Evolutionary conservation across 257 asterid species (phyloP).

Genomic region (Solanum chiquidenum): DNA sequence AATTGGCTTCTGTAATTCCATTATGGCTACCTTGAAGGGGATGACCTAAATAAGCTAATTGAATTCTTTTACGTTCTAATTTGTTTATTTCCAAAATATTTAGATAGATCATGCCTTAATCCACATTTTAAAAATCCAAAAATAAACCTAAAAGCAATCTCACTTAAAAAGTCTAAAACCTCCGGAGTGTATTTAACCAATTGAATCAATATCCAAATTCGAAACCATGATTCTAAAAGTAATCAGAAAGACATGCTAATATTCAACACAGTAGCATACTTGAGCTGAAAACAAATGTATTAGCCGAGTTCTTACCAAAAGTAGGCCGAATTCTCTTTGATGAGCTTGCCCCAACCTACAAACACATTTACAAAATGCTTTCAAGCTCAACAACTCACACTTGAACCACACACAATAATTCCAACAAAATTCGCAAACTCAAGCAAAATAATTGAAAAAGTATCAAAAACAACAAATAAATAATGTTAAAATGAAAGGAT

Average conservation of each 20-base stretch:
- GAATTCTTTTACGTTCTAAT: neutral
- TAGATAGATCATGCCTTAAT: neutral
- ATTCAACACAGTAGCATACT: neutral
- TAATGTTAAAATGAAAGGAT: neutral
- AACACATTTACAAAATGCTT: neutral
- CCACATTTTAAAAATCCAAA: neutral
- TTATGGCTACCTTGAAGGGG: neutral
- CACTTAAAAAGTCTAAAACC: neutral
- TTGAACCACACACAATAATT: neutral
- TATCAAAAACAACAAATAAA: neutral
- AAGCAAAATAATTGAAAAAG: neutral
- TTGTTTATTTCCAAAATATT: neutral
- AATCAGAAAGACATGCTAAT: neutral
- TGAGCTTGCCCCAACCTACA: constrained; percentile 57
- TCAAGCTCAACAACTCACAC: neutral
- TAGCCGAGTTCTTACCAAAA: constrained; percentile 31
- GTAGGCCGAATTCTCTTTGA: constrained; percentile 55
- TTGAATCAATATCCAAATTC: neutral
- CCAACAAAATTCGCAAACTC: neutral
- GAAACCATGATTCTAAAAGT: neutral
- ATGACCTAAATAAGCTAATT: neutral
- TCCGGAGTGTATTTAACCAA: neutral
- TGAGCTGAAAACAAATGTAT: neutral
- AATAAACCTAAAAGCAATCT: neutral
- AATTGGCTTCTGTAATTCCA: neutral